Evolutionary conservation across 1,284 basidiomycete species (phyloP), one percentile per base, ranked within the genome.

Genomic region (Rhodotorula sp.): DNA sequence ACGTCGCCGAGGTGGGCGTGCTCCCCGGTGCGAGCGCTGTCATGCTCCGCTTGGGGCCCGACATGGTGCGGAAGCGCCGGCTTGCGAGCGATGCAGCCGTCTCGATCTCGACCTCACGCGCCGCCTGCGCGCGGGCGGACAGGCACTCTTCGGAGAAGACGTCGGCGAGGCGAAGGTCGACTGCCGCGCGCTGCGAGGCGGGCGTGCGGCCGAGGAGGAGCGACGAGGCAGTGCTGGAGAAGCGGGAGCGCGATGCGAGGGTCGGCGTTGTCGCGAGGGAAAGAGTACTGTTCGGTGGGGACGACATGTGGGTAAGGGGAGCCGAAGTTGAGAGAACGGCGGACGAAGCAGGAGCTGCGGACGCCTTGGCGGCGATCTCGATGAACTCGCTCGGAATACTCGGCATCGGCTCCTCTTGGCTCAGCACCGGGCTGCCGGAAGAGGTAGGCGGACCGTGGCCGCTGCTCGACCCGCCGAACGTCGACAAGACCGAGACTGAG

Each of bases 181-280:
- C 81, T 13, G 80, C 75, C 39, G 87, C 84, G 32, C 92, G 88
- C 44, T 89, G 87, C 46, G 86, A 84, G 25, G 86, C 83, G 13
- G 91, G 89, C 17, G 88, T 87, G 17, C 91, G 88, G 44, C 88
- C 86, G 66, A 91, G 87, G 51, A 90, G 83, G 39, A 67, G 67
- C 15, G 66, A 68, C 10, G 66, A 67, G 37, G 87, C 85, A 21
- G 84, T 82, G 66, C 67, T 61, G 29, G 62, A 66, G 63, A 76
- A 72, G 32, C 75, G 75, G 5, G 67, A 66, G 6, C 69, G 71
- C 32, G 64, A 65, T 34, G 56, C 32, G 36, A 71, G 53, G 1
- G 56, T 56, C 22, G 65, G 59, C 15, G 69, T 65, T 37, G 62
- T 62, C 46, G 27, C 67, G 41, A 57, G 50, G 41, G 50, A 36